These are phyloP conservation scores for Calonectria hawksworthii DNA, from an alignment of 2,329 filamentous ascomycete genomes.

Conservation along the genomic window DNA sequence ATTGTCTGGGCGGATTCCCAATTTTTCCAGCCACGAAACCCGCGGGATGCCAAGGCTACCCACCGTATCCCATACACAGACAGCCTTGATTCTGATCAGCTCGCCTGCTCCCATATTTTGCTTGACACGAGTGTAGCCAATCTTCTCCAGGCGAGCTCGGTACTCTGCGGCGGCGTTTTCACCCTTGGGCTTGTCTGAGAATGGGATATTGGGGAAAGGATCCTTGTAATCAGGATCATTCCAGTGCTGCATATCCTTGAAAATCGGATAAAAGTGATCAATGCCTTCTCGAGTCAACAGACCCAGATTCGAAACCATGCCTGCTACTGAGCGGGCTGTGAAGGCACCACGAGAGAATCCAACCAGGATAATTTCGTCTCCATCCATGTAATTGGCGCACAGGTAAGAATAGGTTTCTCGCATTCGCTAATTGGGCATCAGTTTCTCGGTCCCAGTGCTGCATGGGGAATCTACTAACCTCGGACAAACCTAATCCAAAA, in stretches of 20 bases:
- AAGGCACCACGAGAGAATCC: slow-evolving; percentile 73
- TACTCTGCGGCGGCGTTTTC: slow-evolving; percentile 58
- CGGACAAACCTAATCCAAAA: slow-evolving; percentile 67
- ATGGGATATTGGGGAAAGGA: slow-evolving; percentile 61
- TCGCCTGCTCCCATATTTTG: slow-evolving; percentile 55
- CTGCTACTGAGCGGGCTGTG: slow-evolving; percentile 68
- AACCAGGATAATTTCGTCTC: slow-evolving; percentile 69
- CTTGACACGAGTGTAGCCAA: slow-evolving; percentile 59
- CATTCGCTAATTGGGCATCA: slow-evolving; percentile 58
- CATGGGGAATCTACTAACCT: slow-evolving; percentile 53
- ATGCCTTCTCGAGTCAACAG: slow-evolving; percentile 67
- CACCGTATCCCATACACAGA: slow-evolving; percentile 64
- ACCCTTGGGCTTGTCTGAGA: slow-evolving; percentile 64
- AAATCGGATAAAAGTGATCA: slow-evolving; percentile 68
- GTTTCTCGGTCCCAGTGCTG: background rate
- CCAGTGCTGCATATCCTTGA: slow-evolving; percentile 70
- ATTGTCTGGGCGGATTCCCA: slow-evolving; percentile 61
- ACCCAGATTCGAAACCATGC: slow-evolving; percentile 65
- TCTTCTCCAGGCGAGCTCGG: slow-evolving; percentile 59
- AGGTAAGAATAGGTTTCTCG: slow-evolving; percentile 74
- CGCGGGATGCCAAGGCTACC: slow-evolving; percentile 61
- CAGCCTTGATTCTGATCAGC: slow-evolving; percentile 60
- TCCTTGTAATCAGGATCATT: slow-evolving; percentile 60
- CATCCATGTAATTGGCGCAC: slow-evolving; percentile 71
- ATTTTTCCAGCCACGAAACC: slow-evolving; percentile 59